A percentile compares a stretch with the other conserved stretches of the same genome.
Evolutionary conservation across 768 basidiomycete species (phyloP).

Genomic region (Leucogyrophana mollusca): DNA sequence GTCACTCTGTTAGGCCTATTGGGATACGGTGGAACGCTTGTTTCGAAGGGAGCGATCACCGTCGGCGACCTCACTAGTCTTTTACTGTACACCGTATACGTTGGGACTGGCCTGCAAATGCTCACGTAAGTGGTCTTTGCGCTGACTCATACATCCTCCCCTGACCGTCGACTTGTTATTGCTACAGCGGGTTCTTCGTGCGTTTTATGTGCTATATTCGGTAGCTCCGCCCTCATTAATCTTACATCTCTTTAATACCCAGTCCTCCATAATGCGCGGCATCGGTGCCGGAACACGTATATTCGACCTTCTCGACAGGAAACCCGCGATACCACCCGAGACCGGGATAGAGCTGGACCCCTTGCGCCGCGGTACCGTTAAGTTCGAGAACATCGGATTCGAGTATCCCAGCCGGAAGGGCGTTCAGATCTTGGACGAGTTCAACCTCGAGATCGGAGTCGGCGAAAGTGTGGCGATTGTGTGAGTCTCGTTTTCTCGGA

Average conservation of each 20-base stretch:
- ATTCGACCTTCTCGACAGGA: conserved; percentile 89
- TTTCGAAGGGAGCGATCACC: conserved; percentile 83
- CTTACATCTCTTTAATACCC: conserved; percentile 1
- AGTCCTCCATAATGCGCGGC: conserved; percentile 96
- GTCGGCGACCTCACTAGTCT: conserved; percentile 91
- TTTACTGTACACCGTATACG: conserved; percentile 88
- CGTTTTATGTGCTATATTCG: conserved; percentile 12
- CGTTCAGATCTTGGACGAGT: conserved; percentile 77
- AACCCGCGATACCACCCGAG: conserved; percentile 67
- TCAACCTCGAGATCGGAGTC: conserved; percentile 75
- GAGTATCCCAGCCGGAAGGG: conserved; percentile 87
- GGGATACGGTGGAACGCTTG: conserved; percentile 92
- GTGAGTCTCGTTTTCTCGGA: conserved; percentile 47
- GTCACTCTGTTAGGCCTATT: conserved; percentile 84
- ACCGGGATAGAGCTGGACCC: conserved; percentile 57
- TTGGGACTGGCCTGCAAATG: conserved; percentile 78
- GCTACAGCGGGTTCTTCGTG: conserved; percentile 41
- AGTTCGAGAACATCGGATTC: conserved; percentile 82
- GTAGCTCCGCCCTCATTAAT: conserved; percentile 10
- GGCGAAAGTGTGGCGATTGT: conserved; percentile 92
- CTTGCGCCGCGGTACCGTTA: conserved; percentile 63
- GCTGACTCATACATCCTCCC: not conserved
- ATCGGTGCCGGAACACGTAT: conserved; percentile 91
- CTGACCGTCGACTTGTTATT: too few relatives aligned
- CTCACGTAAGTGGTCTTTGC: conserved; percentile 53